Evolutionary conservation across 768 basidiomycete species (phyloP).

Genomic region (Mrakia gelida): DNA sequence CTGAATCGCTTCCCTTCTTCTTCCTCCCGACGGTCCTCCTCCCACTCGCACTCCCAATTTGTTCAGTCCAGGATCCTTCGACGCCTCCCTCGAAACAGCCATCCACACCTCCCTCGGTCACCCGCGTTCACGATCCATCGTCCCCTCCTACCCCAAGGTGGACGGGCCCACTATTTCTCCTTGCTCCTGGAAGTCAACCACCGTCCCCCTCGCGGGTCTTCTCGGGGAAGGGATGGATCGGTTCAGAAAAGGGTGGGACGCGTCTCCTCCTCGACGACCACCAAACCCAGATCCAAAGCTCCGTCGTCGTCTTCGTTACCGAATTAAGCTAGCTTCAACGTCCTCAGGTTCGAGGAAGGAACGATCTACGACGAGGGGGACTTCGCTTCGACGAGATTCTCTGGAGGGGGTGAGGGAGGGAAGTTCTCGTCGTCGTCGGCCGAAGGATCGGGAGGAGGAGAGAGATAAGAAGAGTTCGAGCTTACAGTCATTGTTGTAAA

Average conservation of each 20-base stretch:
- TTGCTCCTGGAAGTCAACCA: conserved; percentile 33
- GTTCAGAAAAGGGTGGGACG: conserved; percentile 37
- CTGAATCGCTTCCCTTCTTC: conserved; percentile 12
- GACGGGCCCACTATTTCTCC: conserved; percentile 29
- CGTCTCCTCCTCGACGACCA: no score
- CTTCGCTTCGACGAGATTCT: no score
- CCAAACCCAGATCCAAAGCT: no score
- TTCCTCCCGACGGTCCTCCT: conserved; percentile 42
- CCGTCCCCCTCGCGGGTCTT: conserved; percentile 35
- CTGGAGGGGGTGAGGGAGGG: no score
- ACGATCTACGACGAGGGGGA: no score
- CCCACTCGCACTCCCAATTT: conserved; percentile 8
- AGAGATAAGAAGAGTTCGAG: no score
- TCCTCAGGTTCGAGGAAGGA: no score
- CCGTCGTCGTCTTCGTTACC: no score
- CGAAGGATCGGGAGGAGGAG: no score
- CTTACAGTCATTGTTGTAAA: no score
- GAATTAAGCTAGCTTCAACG: no score
- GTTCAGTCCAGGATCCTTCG: conserved; percentile 52
- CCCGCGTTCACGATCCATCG: conserved; percentile 48
- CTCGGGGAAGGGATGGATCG: conserved; percentile 38
- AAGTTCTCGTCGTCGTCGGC: no score
- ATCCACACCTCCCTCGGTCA: conserved; percentile 60
- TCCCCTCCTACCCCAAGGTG: conserved; percentile 82
- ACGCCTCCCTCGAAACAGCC: conserved; percentile 72